Base-by-base conservation (phyloP, 257 asterid species). In the Petunia secreta region DNA sequence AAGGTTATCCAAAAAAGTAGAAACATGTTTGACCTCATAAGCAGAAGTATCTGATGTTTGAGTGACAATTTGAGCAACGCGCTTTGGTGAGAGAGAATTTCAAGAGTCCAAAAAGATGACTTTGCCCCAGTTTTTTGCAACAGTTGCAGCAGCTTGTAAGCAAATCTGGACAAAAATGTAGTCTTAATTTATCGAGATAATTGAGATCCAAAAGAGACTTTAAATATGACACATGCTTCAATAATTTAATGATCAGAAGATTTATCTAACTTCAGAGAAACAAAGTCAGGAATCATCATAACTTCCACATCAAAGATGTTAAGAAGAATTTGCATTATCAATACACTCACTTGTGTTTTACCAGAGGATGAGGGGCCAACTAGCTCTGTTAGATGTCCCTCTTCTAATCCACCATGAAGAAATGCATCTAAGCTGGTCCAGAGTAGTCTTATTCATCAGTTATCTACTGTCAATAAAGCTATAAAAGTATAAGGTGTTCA, bases 281-380 rank as follows among this genome's bases (percentile, higher is more conserved):
- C 59, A 71, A 71, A 53, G 50, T 34, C 60, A 50, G 34, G 14
- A 25, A 71, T 50, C 74, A 75, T 11, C 59, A 54, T 15, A 63
- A 83, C 36, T 81, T 65, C 78, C 46, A 25, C 25, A 25, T 25
- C 25, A 52, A 4, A 52, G 8, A 52, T 48, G 77, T 34, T 34
- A 59, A 73, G 25, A 66, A 50, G 75, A 25, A 25, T 25, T 25
- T 25, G 25, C 25, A 25, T 25, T 25, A 25, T 25, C 25, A 25
- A 38, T 36, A 43, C 37, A 39, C 50, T 46, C 88, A 93, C 98
- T 89, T 93, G 98, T 80, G 98, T 94, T 91, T 94, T 94, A 82
- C 98, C 89, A 40, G 98, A 94, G 80, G 96, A 90, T 62, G 98
- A 91, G 65, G 95, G 93, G 71, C 98, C 98, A 73, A 93, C 98